These are phyloP conservation scores for Salix koriyanagi DNA, from an alignment of 345 rosid species.

Conservation along the genomic window DNA sequence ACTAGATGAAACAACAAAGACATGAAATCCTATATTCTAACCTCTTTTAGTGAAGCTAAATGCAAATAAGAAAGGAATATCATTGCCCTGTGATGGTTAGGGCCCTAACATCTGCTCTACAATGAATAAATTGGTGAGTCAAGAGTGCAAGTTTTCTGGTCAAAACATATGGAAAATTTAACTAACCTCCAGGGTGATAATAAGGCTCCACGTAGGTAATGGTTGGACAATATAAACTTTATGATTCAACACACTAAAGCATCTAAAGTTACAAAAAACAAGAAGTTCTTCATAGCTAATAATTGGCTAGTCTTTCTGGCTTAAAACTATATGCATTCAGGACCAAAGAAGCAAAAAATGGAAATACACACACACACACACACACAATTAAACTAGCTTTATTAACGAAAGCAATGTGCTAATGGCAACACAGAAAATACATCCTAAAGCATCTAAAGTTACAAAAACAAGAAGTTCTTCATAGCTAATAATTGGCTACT, in stretches of 20 bases:
- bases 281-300: background rate
- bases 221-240: background rate
- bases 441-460: background rate
- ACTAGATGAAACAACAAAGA: background rate
- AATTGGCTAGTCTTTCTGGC: background rate
- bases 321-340: slow-evolving; percentile 3
- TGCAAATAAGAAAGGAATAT: background rate
- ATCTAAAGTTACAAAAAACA: background rate
- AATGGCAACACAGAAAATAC: too few species aligned
- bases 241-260: background rate
- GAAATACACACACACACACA: slow-evolving; percentile 13
- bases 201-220: background rate
- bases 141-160: background rate
- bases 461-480: background rate
- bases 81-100: background rate
- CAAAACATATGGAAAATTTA: background rate
- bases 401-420: too few species aligned
- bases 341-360: background rate
- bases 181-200: background rate
- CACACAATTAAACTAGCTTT: too few species aligned
- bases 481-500: background rate
- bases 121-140: background rate
- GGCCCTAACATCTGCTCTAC: background rate
- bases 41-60: background rate
- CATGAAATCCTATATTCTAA: background rate